phyloP scores from a whole-genome alignment of 352 stramenopile species.

The Blastocystis sp. region DNA sequence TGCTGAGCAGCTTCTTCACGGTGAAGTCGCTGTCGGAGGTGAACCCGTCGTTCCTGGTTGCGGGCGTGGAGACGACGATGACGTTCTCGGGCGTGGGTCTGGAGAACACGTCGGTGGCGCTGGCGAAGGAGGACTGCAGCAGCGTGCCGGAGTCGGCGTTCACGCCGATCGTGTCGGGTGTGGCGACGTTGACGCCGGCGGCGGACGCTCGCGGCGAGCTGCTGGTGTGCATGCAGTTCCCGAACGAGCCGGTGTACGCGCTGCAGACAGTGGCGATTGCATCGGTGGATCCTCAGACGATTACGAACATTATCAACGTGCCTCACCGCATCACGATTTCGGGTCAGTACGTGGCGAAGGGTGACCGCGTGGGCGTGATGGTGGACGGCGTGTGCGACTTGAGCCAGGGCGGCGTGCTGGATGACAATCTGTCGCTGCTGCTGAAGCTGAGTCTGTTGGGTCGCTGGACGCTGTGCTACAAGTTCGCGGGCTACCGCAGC shows the following conservation, averaged over 20 bases:
- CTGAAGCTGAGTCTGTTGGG: neutral
- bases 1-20: neutral
- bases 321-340: neutral
- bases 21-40: conserved; percentile 7
- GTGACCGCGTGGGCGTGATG: conserved; percentile 1
- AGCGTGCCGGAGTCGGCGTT: neutral
- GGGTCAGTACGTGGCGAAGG: neutral
- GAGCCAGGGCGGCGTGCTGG: neutral
- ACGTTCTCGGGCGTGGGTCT: conserved; percentile 19
- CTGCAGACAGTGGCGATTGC: conserved; percentile 18
- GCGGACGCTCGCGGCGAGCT: neutral
- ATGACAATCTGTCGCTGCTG: neutral
- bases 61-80: neutral
- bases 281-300: neutral
- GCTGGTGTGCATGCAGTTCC: conserved; percentile 48
- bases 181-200: neutral
- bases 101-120: neutral
- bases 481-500: neutral
- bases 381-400: conserved; percentile 21
- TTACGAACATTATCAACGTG: conserved; percentile 29
- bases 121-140: neutral
- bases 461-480: conserved; percentile 12
- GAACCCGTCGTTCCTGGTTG: conserved; percentile 6
- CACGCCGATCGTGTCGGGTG: neutral
- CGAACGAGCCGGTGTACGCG: neutral